Base-by-base conservation (phyloP, 306 rosid species). In the Datisca glomerata region DNA sequence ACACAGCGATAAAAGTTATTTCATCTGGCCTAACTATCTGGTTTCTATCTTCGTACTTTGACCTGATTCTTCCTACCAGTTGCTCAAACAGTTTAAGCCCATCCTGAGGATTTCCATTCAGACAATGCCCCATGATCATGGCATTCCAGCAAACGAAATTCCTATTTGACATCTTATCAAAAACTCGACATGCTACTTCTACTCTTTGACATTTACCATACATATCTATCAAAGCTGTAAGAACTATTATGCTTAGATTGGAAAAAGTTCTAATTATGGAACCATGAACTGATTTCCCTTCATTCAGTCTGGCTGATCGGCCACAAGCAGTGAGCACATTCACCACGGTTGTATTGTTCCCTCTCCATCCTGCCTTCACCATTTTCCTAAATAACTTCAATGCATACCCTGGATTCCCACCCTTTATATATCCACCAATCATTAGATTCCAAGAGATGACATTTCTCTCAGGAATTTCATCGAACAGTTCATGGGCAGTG, bases 221-320 rank as follows among this genome's bases (percentile, higher is more conserved):
- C 95, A 85, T 79, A 50, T 73, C 74, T 7, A 80, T 45, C 59
- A 85, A 63, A 17, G 93, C 79, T 1, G 93, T 76, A 18, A 58
- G 66, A 22, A 79, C 42, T 45, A 70, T 41, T 56, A 79, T 24
- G 14, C 45, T 63, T 1, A 65, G 61, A 51, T 48, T 57, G 33
- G 14, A 1, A 0, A 49, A 47, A 39, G 54, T 38, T 65, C 76
- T 69, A 29, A 68, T 37, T 8, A 68, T 21, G 43, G 24, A 68
- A 31, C 86, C 93, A 47, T 85, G 95, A 71, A 73, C 72, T 0
- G 95, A 79, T 28, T 75, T 70, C 24, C 92, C 84, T 58, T 85
- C 95, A 17, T 49, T 76, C 49, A 71, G 55, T 32, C 92, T 70
- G 6, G 58, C 79, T 0, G 92, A 70, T 19, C 70, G 66, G 14